phyloP scores from a whole-genome alignment of 1,284 basidiomycete genomes.

The Amylostereum areolatum region DNA sequence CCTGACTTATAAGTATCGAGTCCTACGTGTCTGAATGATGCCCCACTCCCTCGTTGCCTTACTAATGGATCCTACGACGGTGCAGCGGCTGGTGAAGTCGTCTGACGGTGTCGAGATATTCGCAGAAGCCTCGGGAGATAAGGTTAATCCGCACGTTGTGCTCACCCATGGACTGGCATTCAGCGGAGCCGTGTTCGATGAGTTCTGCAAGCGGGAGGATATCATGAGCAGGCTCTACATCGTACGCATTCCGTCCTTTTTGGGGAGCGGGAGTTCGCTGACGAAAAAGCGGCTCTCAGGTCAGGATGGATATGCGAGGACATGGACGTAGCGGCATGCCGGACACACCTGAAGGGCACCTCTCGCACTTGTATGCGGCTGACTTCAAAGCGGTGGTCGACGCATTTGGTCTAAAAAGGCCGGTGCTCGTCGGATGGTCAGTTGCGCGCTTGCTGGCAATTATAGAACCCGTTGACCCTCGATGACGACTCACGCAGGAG shows the following conservation, averaged over 20 bases:
- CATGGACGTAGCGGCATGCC: conserved; percentile 23
- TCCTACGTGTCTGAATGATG: too few species aligned
- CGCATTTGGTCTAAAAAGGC: conserved; percentile 18
- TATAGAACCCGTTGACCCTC: too few species aligned
- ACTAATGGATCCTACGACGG: too few species aligned
- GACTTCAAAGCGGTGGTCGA: conserved; percentile 22
- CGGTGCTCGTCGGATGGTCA: conserved; percentile 22
- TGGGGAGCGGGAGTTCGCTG: too few species aligned
- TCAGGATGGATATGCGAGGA: conserved; percentile 19
- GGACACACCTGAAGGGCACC: conserved; percentile 13
- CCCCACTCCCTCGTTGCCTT: too few species aligned
- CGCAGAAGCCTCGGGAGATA: conserved; percentile 31
- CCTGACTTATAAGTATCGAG: too few species aligned
- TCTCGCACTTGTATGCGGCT: conserved; percentile 17
- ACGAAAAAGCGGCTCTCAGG: too few species aligned
- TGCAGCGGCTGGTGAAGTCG: too few species aligned
- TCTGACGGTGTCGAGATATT: conserved; percentile 17
- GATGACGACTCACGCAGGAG: conserved; percentile 2
- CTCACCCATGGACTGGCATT: conserved; percentile 32
- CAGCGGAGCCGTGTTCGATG: conserved; percentile 26
- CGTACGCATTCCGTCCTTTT: conserved; percentile 18
- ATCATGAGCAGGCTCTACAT: conserved; percentile 27
- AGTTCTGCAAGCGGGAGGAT: conserved; percentile 23
- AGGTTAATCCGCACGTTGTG: conserved; percentile 28
- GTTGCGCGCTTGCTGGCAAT: conserved; percentile 1